Conservation (phyloP, 148 eudicot species). For the Fagopyrum esculentum region DNA sequence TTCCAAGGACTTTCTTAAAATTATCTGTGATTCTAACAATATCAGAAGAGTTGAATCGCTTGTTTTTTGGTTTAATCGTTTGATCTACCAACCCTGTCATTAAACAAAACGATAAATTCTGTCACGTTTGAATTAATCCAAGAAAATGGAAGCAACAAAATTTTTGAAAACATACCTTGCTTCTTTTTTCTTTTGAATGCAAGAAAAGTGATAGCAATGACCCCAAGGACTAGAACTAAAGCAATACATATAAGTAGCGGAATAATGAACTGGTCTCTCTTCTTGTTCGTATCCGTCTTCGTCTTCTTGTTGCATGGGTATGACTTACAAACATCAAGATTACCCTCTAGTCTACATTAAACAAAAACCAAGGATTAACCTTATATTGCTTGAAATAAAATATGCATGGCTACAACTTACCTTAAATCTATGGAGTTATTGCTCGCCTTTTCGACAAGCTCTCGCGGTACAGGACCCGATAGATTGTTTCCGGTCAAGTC, state of each 20-base stretch:
- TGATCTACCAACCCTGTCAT: neutral
- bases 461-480: neutral
- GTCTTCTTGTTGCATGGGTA: neutral
- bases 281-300: neutral
- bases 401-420: neutral
- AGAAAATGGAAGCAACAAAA: too few relatives aligned
- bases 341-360: neutral
- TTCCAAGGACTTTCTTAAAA: slow-evolving; percentile 11
- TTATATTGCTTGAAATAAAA: neutral
- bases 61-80: neutral
- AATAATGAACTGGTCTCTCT: neutral
- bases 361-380: neutral
- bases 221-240: neutral
- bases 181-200: neutral
- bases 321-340: neutral
- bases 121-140: too few relatives aligned
- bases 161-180: neutral
- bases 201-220: neutral
- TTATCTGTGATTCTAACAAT: slow-evolving; percentile 13
- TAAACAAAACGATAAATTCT: neutral
- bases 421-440: neutral
- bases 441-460: slow-evolving; percentile 5
- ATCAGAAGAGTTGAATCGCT: neutral
- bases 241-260: neutral
- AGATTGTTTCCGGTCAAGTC: neutral